Evolutionary conservation across 2,329 filamentous ascomycete genomes (phyloP).

Genomic region (Tolypocladium inflatum): DNA sequence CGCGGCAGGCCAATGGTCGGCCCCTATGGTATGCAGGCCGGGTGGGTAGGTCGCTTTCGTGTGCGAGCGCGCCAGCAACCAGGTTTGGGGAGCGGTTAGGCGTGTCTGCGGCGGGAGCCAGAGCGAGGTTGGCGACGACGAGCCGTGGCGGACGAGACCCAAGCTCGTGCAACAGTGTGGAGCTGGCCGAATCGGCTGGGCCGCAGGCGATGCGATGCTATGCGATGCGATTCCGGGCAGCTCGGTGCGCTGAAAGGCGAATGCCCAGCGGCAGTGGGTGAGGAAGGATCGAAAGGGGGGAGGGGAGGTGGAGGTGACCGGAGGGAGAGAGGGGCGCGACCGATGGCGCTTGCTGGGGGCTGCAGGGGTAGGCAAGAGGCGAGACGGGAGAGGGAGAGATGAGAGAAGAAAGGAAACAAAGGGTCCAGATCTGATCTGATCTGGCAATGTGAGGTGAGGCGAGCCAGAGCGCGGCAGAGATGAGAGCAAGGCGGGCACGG

Average conservation of each 20-base stretch:
- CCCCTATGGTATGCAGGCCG: neutral
- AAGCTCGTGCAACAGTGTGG: neutral
- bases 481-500: neutral
- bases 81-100: neutral
- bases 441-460: neutral
- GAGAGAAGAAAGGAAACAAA: slow-evolving; percentile 7
- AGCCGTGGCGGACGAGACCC: neutral
- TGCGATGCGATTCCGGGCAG: neutral
- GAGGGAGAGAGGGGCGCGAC: neutral
- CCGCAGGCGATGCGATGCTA: neutral
- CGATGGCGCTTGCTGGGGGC: neutral
- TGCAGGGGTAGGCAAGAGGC: neutral
- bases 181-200: neutral
- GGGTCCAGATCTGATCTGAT: neutral
- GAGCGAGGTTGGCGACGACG: neutral
- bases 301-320: neutral
- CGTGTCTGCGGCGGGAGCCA: neutral
- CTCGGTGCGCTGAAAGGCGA: neutral
- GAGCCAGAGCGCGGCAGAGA: neutral
- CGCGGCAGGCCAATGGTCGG: neutral
- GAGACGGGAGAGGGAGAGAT: slow-evolving; percentile 1
- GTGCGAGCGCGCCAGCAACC: neutral
- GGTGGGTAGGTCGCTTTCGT: neutral
- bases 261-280: neutral
- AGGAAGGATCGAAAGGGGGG: neutral